Evolutionary conservation across 2,329 filamentous ascomycete genomes (phyloP), one percentile per base, ranked within the genome.

Genomic region (Ophiocordyceps camponoti-leonardi): DNA sequence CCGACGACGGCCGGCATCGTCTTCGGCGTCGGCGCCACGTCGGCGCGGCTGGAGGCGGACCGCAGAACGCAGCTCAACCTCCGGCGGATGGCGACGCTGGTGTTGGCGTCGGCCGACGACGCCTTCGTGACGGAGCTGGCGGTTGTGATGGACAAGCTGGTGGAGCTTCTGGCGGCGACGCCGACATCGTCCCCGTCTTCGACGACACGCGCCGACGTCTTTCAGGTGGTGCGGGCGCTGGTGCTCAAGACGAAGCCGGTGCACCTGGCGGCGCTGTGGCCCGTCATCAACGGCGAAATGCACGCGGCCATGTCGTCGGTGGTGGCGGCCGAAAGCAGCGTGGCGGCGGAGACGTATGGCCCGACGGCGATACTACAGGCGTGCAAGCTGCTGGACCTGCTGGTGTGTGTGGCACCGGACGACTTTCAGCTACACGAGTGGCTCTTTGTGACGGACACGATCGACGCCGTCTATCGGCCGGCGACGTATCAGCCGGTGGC

Each of bases 341-440:
- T 67, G 7, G 65, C 78, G 13, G 72, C 73, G 7, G 84, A 92
- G 22, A 81, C 76, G 12, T 94, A 86, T 63, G 85, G 77, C 56
- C 83, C 86, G 52, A 67, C 77, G 2, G 79, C 83, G 2, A 68
- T 95, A 16, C 67, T 98, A 3, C 90, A 98, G 60, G 88, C 87
- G 0, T 95, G 88, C 65, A 98, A 96, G 59, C 72, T 98, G 3
- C 73, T 98, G 4, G 92, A 98, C 56, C 69, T 87, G 19, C 70
- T 98, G n/a, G 74, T 96, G 14, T 81, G 86, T 41, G 71, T 88
- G 8, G 82, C 84, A 5, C 90, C 88, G 0, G 92, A 98, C 53
- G 92, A 98, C 60, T 98, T 96, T 64, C 92, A 96, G 61, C 75
- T 96, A n/a, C 83, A 94, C 56, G 86, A 95, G 67, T 98, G 92